Evolutionary conservation across 2,329 filamentous ascomycete genomes (phyloP).

Genomic region (Nothophaeocryptopus gaeumannii): DNA sequence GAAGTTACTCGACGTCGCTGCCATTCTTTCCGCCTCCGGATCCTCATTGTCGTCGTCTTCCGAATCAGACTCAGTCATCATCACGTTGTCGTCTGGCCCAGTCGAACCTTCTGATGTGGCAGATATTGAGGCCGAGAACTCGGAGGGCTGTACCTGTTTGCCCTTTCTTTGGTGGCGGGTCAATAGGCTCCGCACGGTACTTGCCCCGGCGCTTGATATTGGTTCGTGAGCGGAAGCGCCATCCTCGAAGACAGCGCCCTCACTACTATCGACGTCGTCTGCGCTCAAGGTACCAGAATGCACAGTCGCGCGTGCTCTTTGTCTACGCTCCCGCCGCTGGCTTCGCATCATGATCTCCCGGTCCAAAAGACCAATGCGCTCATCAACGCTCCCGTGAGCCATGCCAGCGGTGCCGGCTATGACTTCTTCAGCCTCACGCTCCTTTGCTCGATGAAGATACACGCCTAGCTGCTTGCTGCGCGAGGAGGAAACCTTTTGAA

Average conservation of each 20-base stretch:
- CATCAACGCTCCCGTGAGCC: constrained; percentile 48
- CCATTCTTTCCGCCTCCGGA: constrained; percentile 19
- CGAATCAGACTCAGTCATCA: constrained; percentile 2
- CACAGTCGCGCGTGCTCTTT: constrained; percentile 24
- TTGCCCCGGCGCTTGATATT: constrained; percentile 14
- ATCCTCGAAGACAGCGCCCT: constrained; percentile 47
- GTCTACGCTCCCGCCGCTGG: constrained; percentile 30
- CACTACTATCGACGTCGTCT: constrained; percentile 41
- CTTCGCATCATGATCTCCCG: constrained; percentile 51
- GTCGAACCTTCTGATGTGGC: neutral
- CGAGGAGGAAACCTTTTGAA: constrained; percentile 56
- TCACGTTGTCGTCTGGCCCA: neutral
- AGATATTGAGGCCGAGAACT: neutral
- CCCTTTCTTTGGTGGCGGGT: constrained; percentile 27
- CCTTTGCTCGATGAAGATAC: constrained; percentile 58
- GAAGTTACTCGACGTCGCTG: constrained; percentile 23
- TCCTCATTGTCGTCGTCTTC: constrained; percentile 24
- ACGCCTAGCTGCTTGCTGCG: constrained; percentile 58
- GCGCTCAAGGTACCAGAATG: constrained; percentile 20
- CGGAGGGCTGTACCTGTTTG: constrained; percentile 25
- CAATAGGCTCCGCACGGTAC: constrained; percentile 29
- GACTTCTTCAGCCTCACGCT: constrained; percentile 50
- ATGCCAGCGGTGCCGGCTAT: constrained; percentile 38
- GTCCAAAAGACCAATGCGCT: constrained; percentile 54
- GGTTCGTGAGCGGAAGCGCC: constrained; percentile 17